Base-by-base conservation (phyloP, 2,329 filamentous ascomycete species). In the Cladosporium sp. region DNA sequence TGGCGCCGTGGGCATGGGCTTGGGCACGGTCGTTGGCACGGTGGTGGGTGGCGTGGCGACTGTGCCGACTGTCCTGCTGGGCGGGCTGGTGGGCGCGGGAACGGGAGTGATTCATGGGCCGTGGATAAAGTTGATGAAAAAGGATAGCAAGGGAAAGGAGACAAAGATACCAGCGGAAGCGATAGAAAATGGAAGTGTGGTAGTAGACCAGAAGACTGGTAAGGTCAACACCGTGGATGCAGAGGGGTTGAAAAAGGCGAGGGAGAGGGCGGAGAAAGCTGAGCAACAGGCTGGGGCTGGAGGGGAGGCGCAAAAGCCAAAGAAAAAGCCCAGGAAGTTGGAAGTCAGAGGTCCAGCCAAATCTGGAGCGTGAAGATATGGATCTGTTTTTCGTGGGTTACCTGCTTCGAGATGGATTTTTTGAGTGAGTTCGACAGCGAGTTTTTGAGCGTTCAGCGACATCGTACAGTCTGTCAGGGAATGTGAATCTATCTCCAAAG, bases 61-160 rank as follows among this genome's bases (percentile, higher is more conserved):
- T 6, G 64, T 74, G 49, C 71, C 71, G 3, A 67, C 66, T 9
- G 70, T 70, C 37, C 68, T 63, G 11, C 56, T 74, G 4, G 71
- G 71, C 0, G 71, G 66, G 1, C 49, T 74, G 46, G 68, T 72
- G 0, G 72, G 72, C 0, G 63, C 64, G 3, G 72, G 71, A 0
- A 69, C 70, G 9, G 72, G 72, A 3, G 68, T 68, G 9, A 63
- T 71, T 11, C 68, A 72, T 60, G 72, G 72, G 33, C 72, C 72
- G 10, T 74, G 67, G 60, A 67, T 74, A 18, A 73, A 71, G n/a
- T 74, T 46, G 60, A 61, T 44, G 59, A 63, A 49, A 53, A 61
- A 37, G 22, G 41, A 10, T 9, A 14, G 16, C 5, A 28, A 9
- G 6, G 38, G 42, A 5, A 44, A 43, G 41, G 41, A 49, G 40